Percentiles rank a stretch among this genome's conserved stretches.
These are phyloP conservation scores for Termitomyces heimii DNA, from an alignment of 768 basidiomycete genomes.

Conservation along the genomic window DNA sequence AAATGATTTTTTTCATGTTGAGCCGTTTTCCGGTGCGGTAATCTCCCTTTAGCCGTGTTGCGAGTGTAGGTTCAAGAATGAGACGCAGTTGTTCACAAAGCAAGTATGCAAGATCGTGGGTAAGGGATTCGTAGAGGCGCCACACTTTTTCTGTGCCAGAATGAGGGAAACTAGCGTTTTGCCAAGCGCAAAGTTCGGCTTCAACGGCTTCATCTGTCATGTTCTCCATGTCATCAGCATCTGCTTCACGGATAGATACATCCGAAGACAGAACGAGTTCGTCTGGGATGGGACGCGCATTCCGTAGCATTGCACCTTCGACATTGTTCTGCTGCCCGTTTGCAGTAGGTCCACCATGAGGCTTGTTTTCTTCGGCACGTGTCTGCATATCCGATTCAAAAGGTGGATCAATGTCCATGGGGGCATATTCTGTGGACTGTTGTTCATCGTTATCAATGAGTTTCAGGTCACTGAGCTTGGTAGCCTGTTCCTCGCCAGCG, in stretches of 20 bases:
- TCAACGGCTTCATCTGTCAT: conserved; percentile 30
- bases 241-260: conserved; percentile 20
- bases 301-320: conserved; percentile 45
- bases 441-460: conserved; percentile 56
- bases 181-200: conserved; percentile 54
- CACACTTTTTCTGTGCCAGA: conserved; percentile 71
- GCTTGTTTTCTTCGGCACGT: conserved; percentile 12
- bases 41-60: conserved; percentile 92
- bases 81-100: conserved; percentile 96
- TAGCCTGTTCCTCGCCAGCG: conserved; percentile 76
- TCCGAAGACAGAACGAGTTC: conserved; percentile 19
- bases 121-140: conserved; percentile 87
- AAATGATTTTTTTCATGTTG: conserved; percentile 98
- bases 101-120: conserved; percentile 83
- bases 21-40: conserved; percentile 96
- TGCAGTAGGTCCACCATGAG: conserved; percentile 20
- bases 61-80: conserved; percentile 91
- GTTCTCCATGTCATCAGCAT: conserved; percentile 30
- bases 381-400: conserved; percentile 21
- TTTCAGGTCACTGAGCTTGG: conserved; percentile 76
- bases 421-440: conserved; percentile 21
- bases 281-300: conserved; percentile 13
- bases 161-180: conserved; percentile 48
- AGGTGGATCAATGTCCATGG: conserved; percentile 46
- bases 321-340: conserved; percentile 22